phyloP scores from a whole-genome alignment of 2,329 filamentous ascomycete genomes.

The Chaetomiaceae sp. region DNA sequence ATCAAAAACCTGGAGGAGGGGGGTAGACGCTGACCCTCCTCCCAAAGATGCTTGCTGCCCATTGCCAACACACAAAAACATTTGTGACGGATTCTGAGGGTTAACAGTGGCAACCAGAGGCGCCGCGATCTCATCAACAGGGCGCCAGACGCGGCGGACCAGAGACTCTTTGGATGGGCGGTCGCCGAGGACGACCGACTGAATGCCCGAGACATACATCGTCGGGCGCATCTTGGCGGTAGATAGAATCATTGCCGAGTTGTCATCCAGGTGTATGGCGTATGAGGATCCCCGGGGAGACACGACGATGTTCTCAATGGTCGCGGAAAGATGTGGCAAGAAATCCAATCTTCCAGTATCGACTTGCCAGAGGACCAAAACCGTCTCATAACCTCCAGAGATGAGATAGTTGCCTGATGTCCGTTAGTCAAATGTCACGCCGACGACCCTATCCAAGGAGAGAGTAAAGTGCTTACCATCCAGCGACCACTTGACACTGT shows the following conservation, averaged over 20 bases:
- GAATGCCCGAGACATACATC: slow-evolving; percentile 78
- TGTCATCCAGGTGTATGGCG: slow-evolving; percentile 80
- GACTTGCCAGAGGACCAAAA: slow-evolving; percentile 88
- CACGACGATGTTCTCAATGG: slow-evolving; percentile 78
- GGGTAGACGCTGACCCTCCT: slow-evolving; percentile 46
- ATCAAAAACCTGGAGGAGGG: slow-evolving; percentile 78
- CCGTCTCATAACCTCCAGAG: slow-evolving; percentile 86
- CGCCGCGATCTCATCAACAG: slow-evolving; percentile 40
- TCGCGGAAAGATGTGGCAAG: slow-evolving; percentile 83
- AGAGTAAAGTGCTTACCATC: slow-evolving; percentile 61
- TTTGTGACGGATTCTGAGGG: slow-evolving; percentile 56
- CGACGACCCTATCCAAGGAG: not conserved
- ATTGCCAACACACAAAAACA: slow-evolving; percentile 65
- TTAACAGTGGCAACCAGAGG: slow-evolving; percentile 59
- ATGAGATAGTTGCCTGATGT: slow-evolving; percentile 79
- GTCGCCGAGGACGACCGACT: slow-evolving; percentile 54
- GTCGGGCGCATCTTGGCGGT: slow-evolving; percentile 84
- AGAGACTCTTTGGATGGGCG: slow-evolving; percentile 48
- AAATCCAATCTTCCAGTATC: slow-evolving; percentile 79
- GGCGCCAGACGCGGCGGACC: slow-evolving; percentile 48
- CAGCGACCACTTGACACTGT: slow-evolving; percentile 82
- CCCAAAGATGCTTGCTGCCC: slow-evolving; percentile 53
- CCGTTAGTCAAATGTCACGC: slow-evolving; percentile 29
- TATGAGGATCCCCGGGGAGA: slow-evolving; percentile 78
- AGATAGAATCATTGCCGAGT: slow-evolving; percentile 84